Evolutionary conservation across 257 asterid species (phyloP).

Genomic region (Mitragyna speciosa): DNA sequence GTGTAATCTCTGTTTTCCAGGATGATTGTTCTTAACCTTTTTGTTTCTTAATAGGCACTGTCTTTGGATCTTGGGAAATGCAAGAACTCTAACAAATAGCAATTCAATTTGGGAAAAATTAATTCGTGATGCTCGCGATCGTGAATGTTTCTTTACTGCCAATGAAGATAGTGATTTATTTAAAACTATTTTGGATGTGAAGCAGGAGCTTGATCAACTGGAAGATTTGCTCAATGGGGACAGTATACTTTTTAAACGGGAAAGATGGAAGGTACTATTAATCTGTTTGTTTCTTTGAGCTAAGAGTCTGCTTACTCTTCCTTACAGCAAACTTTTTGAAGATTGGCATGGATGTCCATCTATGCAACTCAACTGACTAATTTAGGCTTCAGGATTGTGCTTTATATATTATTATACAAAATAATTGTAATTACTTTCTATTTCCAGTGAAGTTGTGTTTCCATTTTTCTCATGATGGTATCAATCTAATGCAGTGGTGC

Average conservation of each 20-base stretch:
- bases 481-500: no score
- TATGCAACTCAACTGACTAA: not conserved
- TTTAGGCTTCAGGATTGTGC: no score
- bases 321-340: not conserved
- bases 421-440: no score
- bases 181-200: conserved; percentile 40
- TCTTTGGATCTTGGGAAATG: conserved; percentile 73
- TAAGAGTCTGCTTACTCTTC: not conserved
- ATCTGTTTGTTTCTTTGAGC: not conserved
- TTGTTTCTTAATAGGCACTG: conserved; percentile 43
- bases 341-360: not conserved
- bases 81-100: conserved; percentile 37
- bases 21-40: not conserved
- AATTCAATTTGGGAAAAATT: conserved; percentile 50
- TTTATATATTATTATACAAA: no score
- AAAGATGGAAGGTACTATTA: conserved; percentile 62
- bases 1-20: no score
- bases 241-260: conserved; percentile 40
- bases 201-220: conserved; percentile 51
- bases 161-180: conserved; percentile 43
- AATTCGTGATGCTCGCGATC: conserved; percentile 48
- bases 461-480: no score
- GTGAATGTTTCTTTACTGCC: conserved; percentile 54
- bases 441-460: no score
- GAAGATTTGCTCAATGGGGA: conserved; percentile 60